Evolutionary conservation across 75 land plant genomes (phyloP).

Genomic region (Azolla pinnata): DNA sequence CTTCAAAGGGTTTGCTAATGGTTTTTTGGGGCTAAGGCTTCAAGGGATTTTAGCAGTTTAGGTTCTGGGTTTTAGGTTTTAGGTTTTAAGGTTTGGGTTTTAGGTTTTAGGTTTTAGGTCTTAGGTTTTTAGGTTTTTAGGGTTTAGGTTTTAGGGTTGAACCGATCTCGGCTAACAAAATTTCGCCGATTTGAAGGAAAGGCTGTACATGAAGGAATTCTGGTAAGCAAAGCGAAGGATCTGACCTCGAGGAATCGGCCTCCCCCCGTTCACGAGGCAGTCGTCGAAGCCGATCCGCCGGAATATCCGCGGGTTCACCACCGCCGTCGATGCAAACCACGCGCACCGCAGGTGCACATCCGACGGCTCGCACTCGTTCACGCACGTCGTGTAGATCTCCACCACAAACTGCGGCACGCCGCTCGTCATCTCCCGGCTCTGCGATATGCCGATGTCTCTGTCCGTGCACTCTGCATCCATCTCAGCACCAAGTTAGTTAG

Average conservation of each 20-base stretch:
- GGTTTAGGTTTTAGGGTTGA: too few relatives aligned
- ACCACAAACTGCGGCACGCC: slow-evolving; percentile 85
- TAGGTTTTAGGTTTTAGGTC: too few relatives aligned
- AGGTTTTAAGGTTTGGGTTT: too few relatives aligned
- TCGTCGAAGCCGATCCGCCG: slow-evolving; percentile 26
- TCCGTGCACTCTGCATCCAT: slow-evolving; percentile 3
- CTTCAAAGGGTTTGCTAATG: too few relatives aligned
- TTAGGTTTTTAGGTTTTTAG: too few relatives aligned
- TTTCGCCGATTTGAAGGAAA: slow-evolving; percentile 30
- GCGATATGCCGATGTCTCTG: slow-evolving; percentile 12
- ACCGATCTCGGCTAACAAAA: too few relatives aligned
- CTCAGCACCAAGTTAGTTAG: too few relatives aligned
- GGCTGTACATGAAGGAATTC: slow-evolving; percentile 29
- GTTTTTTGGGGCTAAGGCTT: too few relatives aligned
- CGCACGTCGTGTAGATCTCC: slow-evolving; percentile 52
- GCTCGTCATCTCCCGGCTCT: slow-evolving; percentile 11
- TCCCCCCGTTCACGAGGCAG: slow-evolving; percentile 35
- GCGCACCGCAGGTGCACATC: slow-evolving; percentile 57
- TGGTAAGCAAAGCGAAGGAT: slow-evolving; percentile 25
- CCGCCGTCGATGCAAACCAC: slow-evolving; percentile 37
- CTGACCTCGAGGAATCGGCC: slow-evolving; percentile 16
- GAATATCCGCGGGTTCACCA: slow-evolving; percentile 23
- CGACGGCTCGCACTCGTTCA: slow-evolving; percentile 40
- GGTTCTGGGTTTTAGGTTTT: too few relatives aligned
- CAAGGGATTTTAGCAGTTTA: too few relatives aligned